Evolutionary conservation across 1,284 basidiomycete genomes (phyloP), one percentile per base, ranked within the genome.

Genomic region (Malassezia sympodialis): DNA sequence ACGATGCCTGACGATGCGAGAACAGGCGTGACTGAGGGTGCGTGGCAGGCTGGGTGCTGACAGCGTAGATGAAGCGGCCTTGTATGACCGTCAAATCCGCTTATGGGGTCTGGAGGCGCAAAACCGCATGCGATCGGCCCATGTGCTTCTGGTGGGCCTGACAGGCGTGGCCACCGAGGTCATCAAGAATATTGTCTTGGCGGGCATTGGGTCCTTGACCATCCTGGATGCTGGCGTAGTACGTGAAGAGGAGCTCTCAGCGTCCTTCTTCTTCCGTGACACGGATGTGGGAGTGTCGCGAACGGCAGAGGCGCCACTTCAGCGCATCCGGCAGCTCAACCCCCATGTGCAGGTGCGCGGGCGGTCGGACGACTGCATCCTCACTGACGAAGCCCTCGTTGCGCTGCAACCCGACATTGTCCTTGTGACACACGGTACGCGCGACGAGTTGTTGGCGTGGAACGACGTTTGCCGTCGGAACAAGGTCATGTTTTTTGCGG

Each of bases 81-180:
- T 96, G 27, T 96, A 98, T 75, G 93, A 96, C 77, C 84, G 93
- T 35, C 93, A 96, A 77, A 96, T 98, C 78, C 83, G 94, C 26
- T 78, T 96, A 58, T 98, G 93, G 93, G 93, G 94, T 41, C 81
- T 96, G 27, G 93, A 96, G 75, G 93, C 94, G 26, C 93, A 98
- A 76, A 90, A 93, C 76, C 82, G 90, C 69, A 93, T 96, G 88
- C 83, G 90, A 64, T 88, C 87, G 68, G 87, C 91, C 12, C 87
- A 89, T 5, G 87, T 98, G 61, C 79, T 96, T 48, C 80, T 99
- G 41, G 78, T 90, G 31, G 82, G 82, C 23, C 80, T 96, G 48
- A 80, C 83, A 41, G 89, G 90, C 3, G 80, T 88, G 32, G 89
- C 93, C 15, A 90, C 90, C n/a, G 94, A 99, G 76, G 82, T 86